Conservation (phyloP, 768 basidiomycete species). For the Xerocomus potaroensis region DNA sequence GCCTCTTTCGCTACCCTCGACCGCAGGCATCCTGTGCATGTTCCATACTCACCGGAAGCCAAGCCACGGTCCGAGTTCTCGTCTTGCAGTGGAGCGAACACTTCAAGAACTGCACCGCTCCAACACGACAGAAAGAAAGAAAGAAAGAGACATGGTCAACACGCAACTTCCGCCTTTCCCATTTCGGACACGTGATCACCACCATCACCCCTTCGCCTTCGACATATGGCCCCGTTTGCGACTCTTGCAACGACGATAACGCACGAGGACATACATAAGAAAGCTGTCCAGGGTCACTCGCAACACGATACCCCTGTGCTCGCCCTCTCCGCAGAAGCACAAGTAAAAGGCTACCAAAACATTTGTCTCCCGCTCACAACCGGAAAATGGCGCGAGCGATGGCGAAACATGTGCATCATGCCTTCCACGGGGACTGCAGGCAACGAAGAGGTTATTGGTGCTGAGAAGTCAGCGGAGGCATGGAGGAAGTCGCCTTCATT, state of each 20-base stretch:
- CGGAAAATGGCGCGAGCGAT: slow-evolving; percentile 78
- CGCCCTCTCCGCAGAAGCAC: slow-evolving; percentile 47
- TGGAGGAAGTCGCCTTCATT: slow-evolving; percentile 88
- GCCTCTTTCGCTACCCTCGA: slow-evolving; percentile 19
- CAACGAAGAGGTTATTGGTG: slow-evolving; percentile 38
- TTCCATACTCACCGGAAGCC: slow-evolving; percentile 24
- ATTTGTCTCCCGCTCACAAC: slow-evolving; percentile 89
- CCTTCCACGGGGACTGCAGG: slow-evolving; percentile 37
- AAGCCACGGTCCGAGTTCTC: slow-evolving; percentile 8
- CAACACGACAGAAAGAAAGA: no score
- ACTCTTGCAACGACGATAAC: slow-evolving; percentile 27
- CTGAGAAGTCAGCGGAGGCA: slow-evolving; percentile 67
- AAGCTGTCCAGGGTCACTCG: slow-evolving; percentile 9
- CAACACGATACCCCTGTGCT: slow-evolving; percentile 48
- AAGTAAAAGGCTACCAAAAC: slow-evolving; percentile 64
- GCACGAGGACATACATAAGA: slow-evolving; percentile 39
- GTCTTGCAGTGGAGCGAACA: no score
- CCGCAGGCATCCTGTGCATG: slow-evolving; percentile 29
- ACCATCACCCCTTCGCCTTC: slow-evolving; percentile 5
- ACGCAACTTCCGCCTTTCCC: slow-evolving; percentile 21
- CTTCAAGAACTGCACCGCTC: no score
- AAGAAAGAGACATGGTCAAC: no score
- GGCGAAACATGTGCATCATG: slow-evolving; percentile 85
- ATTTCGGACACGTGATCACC: slow-evolving; percentile 12
- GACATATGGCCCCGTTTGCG: slow-evolving; percentile 25